Base-by-base conservation (phyloP, 1,284 basidiomycete species). In the Rhodotorula sp. region DNA sequence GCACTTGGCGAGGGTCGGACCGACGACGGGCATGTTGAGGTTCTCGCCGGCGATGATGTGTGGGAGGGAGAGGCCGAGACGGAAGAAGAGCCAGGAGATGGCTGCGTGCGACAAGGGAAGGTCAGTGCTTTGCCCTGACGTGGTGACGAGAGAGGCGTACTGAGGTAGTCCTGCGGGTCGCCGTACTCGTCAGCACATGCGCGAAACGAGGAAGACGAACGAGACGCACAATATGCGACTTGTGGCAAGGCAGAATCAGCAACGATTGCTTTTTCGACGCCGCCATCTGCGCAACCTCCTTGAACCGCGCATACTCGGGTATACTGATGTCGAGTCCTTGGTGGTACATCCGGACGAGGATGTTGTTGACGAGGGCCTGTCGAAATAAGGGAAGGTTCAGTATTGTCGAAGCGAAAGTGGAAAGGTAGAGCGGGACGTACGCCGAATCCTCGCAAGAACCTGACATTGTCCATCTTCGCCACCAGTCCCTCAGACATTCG, bases 11-110 rank as follows among this genome's bases (percentile, higher is more conserved):
- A 81, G 76, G n/a, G 76, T 70, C 18, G 76, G 64, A 16, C 80
- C 80, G 20, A 81, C 62, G 20, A 81, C 73, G 4, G 66, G 67
- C 60, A 72, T 62, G 64, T 72, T 72, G 50, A 80, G 77, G 62
- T 80, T 81, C 66, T 80, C 78, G 47, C 80, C 80, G 0, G 80
- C 80, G 37, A 81, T 75, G 51, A 81, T 81, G 68, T 80, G 79
- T 15, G 80, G 80, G 15, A 81, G 58, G 1, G 78, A 76, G 24
- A 81, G 74, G 0, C 80, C 80, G 28, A 79, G 76, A 2, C 80
- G 77, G 74, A 77, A 80, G 59, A 75, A 75, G 16, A 75, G 67
- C 73, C 72, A 71, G 1, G 72, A 68, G 40, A 71, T 67, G 24
- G 72, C 65, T 70, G 31, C 26, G 5, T 4, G 26, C 20, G 15